phyloP scores from a whole-genome alignment of 2,329 filamentous ascomycete species.

The Cladobotryum mycophilum region DNA sequence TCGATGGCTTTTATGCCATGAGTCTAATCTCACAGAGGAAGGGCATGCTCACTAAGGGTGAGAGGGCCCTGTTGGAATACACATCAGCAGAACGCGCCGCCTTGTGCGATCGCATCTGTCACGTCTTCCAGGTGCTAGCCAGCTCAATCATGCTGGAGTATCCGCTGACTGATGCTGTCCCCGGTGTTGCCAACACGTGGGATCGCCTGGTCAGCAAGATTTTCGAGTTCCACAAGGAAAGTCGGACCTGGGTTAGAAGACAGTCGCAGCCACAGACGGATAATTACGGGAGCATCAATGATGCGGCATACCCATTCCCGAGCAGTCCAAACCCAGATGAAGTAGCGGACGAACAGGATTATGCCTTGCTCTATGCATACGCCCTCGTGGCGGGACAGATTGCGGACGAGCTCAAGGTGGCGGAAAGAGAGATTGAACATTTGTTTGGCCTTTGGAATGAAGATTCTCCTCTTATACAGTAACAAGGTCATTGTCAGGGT shows the following conservation, averaged over 20 bases:
- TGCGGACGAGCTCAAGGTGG: constrained; percentile 51
- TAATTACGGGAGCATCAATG: not conserved
- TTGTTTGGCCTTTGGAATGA: constrained; percentile 48
- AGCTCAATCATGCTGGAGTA: constrained; percentile 87
- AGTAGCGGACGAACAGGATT: constrained; percentile 63
- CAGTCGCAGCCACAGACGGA: constrained; percentile 17
- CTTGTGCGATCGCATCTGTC: constrained; percentile 77
- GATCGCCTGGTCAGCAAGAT: constrained; percentile 77
- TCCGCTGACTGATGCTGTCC: constrained; percentile 74
- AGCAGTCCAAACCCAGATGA: not conserved
- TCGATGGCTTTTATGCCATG: constrained; percentile 90
- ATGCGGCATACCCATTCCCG: not conserved
- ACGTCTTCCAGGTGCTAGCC: constrained; percentile 73
- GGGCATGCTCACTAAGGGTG: constrained; percentile 64
- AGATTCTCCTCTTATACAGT: constrained; percentile 13
- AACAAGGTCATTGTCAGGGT: not conserved
- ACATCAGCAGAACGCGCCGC: constrained; percentile 72
- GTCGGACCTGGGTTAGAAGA: not conserved
- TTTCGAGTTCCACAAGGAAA: constrained; percentile 70
- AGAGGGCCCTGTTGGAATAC: constrained; percentile 67
- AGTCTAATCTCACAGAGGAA: constrained; percentile 80
- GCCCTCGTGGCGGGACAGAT: constrained; percentile 58
- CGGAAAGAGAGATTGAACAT: constrained; percentile 51
- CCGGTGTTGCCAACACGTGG: constrained; percentile 66
- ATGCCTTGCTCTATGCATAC: constrained; percentile 89